Conservation (phyloP, 2,329 filamentous ascomycete species). For the Sporothrix mexicana region DNA sequence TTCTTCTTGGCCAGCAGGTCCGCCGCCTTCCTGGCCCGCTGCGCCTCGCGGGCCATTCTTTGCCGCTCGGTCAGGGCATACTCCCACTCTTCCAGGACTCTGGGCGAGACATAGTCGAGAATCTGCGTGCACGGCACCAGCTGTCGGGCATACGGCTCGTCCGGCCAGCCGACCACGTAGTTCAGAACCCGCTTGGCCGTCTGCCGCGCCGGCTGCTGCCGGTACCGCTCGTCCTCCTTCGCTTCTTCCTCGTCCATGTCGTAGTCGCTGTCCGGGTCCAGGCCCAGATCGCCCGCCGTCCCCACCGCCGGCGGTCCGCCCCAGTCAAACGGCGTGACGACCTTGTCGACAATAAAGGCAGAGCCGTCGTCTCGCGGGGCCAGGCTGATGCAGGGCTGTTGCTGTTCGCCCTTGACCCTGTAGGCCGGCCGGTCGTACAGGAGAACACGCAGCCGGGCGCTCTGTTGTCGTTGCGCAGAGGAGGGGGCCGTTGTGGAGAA, state of each 20-base stretch:
- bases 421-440: slow-evolving; percentile 48
- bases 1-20: slow-evolving; percentile 3
- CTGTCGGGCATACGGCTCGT: slow-evolving; percentile 54
- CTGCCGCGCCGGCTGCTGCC: slow-evolving; percentile 40
- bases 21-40: neutral
- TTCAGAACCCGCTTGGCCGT: slow-evolving; percentile 51
- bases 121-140: slow-evolving; percentile 55
- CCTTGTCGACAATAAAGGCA: slow-evolving; percentile 63
- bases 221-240: slow-evolving; percentile 14
- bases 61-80: slow-evolving; percentile 52
- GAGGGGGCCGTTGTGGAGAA: neutral
- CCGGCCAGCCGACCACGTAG: slow-evolving; percentile 62
- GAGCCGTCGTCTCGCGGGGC: slow-evolving; percentile 59
- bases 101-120: slow-evolving; percentile 64
- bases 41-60: slow-evolving; percentile 33
- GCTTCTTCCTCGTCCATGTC: slow-evolving; percentile 29
- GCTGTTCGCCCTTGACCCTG: slow-evolving; percentile 54
- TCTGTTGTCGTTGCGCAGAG: neutral
- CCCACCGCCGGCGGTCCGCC: neutral
- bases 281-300: neutral
- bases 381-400: slow-evolving; percentile 55
- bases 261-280: slow-evolving; percentile 3
- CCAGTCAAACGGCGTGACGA: slow-evolving; percentile 51
- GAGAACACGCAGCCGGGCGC: slow-evolving; percentile 42
- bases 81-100: slow-evolving; percentile 63